Evolutionary conservation across 768 basidiomycete species (phyloP).

Genomic region (Coprinopsis marcescibilis): DNA sequence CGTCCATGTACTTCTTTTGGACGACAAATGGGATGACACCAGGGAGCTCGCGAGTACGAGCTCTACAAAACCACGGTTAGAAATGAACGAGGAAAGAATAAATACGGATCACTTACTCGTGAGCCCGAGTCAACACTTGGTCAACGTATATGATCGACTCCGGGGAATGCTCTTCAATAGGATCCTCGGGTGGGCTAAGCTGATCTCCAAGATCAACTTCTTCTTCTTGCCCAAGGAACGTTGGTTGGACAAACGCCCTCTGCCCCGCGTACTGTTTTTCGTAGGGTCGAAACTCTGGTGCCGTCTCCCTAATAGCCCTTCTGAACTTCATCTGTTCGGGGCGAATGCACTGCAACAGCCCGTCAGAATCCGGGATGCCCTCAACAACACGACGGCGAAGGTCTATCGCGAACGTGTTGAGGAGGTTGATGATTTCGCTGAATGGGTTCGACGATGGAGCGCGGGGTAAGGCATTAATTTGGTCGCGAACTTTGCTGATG

Average conservation of each 20-base stretch:
- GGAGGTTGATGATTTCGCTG: slow-evolving; percentile 45
- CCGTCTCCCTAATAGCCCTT: slow-evolving; percentile 13
- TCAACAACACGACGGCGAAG: slow-evolving; percentile 37
- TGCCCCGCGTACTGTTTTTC: slow-evolving; percentile 4
- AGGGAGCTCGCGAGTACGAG: slow-evolving; percentile 66
- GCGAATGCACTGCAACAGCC: slow-evolving; percentile 52
- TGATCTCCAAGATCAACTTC: no score
- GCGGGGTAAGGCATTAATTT: slow-evolving; percentile 33
- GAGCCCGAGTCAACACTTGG: slow-evolving; percentile 18
- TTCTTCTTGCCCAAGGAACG: slow-evolving; percentile 8
- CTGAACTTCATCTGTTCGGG: slow-evolving; percentile 42
- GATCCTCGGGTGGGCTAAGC: no score
- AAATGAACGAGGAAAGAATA: no score
- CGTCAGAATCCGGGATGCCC: slow-evolving; percentile 46
- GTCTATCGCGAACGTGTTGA: slow-evolving; percentile 43
- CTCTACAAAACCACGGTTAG: no score
- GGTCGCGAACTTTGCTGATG: slow-evolving; percentile 32
- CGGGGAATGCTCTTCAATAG: no score
- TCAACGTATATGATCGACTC: slow-evolving; percentile 20
- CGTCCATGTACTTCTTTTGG: slow-evolving; percentile 41
- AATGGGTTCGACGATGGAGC: slow-evolving; percentile 52
- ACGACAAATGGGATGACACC: slow-evolving; percentile 63
- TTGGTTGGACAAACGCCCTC: slow-evolving; percentile 5
- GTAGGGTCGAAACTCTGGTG: slow-evolving; percentile 9
- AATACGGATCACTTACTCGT: slow-evolving; percentile 11